phyloP scores from a whole-genome alignment of 768 basidiomycete genomes.

The Termitomyces sp. region DNA sequence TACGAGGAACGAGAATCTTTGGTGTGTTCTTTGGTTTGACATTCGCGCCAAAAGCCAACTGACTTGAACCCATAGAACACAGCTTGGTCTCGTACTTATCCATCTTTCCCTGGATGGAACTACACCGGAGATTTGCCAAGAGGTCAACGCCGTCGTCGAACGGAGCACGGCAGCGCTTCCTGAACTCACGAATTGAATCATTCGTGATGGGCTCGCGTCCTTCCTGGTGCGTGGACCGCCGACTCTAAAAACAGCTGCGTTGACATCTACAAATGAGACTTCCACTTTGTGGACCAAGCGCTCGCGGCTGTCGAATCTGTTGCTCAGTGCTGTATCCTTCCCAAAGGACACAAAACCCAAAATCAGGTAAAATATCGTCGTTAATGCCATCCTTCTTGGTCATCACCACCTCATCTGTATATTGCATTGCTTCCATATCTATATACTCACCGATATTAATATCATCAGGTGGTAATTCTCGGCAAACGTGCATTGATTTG shows the following conservation, averaged over 20 bases:
- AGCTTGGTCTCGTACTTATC: constrained; percentile 62
- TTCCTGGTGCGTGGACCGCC: constrained; percentile 37
- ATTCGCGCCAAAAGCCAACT: not conserved
- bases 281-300: constrained; percentile 41
- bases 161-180: constrained; percentile 35
- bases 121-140: constrained; percentile 48
- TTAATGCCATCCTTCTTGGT: constrained; percentile 57
- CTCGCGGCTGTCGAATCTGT: constrained; percentile 43
- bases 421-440: constrained; percentile 18
- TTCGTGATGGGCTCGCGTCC: constrained; percentile 54
- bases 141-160: constrained; percentile 38
- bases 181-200: constrained; percentile 40
- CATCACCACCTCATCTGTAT: constrained; percentile 68
- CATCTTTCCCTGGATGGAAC: constrained; percentile 62
- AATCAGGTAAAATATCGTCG: constrained; percentile 40
- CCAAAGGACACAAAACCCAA: constrained; percentile 34
- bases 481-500: constrained; percentile 78
- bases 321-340: constrained; percentile 48
- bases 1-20: constrained; percentile 44
- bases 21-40: constrained; percentile 34
- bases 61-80: constrained; percentile 31
- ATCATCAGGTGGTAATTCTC: constrained; percentile 37
- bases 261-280: constrained; percentile 24
- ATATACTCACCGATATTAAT: not conserved
- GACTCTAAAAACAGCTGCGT: constrained; percentile 17